Conservation (phyloP, 176 grass and related monocot genomes). For the Triticum timopheevii region DNA sequence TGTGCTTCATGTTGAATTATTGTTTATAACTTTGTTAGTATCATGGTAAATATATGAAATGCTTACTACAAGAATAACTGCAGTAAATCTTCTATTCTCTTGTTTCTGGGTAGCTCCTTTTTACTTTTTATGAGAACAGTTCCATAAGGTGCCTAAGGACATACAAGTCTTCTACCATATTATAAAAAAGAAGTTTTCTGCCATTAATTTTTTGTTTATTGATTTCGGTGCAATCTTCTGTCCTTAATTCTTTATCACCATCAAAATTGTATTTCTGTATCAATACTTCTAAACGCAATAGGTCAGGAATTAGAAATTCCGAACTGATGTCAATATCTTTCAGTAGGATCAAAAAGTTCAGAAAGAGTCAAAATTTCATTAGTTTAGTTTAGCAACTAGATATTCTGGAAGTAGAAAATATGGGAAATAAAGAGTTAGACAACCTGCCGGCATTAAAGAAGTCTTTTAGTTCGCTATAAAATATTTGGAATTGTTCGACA, state of each 20-base stretch:
- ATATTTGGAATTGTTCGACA: conserved; percentile 92
- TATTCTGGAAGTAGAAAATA: conserved; percentile 1
- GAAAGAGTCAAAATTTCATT: conserved; percentile 9
- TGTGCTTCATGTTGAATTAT: background rate
- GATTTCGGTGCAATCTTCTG: conserved; percentile 13
- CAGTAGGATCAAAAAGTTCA: background rate
- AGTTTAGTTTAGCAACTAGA: conserved; percentile 17
- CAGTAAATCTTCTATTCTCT: conserved; percentile 8
- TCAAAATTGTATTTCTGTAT: background rate
- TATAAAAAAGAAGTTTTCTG: background rate
- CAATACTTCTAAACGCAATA: background rate
- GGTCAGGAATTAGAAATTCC: background rate
- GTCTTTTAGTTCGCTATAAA: conserved; percentile 86
- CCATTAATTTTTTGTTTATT: background rate
- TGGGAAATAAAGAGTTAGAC: conserved; percentile 23
- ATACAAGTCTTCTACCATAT: background rate
- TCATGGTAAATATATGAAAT: conserved; percentile 18
- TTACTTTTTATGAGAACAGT: background rate
- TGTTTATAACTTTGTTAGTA: background rate
- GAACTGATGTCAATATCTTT: background rate
- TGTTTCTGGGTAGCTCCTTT: conserved; percentile 3
- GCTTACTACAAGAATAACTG: background rate
- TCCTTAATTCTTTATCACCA: background rate
- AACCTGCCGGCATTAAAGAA: conserved; percentile 99
- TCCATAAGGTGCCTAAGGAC: background rate